Conservation (phyloP, 768 basidiomycete species). For the Tylopilus subfusipes region DNA sequence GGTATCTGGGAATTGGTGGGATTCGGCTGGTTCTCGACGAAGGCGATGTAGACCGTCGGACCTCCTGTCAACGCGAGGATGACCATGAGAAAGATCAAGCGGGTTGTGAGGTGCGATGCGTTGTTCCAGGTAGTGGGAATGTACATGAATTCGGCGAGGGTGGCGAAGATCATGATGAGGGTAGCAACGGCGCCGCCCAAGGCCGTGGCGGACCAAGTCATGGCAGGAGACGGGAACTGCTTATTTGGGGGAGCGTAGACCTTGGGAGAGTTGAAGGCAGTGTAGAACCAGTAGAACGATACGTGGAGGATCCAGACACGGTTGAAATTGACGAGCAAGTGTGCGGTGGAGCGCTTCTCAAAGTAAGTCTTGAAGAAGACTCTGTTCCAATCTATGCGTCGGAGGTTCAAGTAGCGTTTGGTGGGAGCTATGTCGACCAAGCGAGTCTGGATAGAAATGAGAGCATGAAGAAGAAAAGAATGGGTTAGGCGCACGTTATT, state of each 20-base stretch:
- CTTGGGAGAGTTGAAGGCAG: constrained; percentile 92
- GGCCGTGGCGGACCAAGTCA: constrained; percentile 94
- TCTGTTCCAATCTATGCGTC: constrained; percentile 87
- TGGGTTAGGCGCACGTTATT: constrained; percentile 64
- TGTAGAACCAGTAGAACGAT: constrained; percentile 94
- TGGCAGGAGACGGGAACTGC: constrained; percentile 69
- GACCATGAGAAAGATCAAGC: constrained; percentile 86
- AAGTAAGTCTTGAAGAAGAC: constrained; percentile 99
- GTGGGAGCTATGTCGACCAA: constrained; percentile 89
- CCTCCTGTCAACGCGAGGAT: constrained; percentile 90
- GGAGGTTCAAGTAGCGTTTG: constrained; percentile 90
- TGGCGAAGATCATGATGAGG: constrained; percentile 89
- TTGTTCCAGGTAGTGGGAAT: constrained; percentile 99
- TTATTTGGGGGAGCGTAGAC: constrained; percentile 77
- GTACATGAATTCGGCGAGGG: constrained; percentile 92
- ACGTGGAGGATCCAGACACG: constrained; percentile 98
- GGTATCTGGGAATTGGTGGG: constrained; percentile 60
- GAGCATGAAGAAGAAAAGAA: neutral
- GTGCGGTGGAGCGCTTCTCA: constrained; percentile 90
- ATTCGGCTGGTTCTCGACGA: constrained; percentile 64
- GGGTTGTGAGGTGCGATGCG: constrained; percentile 92
- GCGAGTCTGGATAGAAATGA: constrained; percentile 57
- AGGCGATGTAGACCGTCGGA: constrained; percentile 90
- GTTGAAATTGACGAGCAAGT: constrained; percentile 98
- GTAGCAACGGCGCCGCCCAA: constrained; percentile 96